Evolutionary conservation across 2,329 filamentous ascomycete species (phyloP).

Genomic region (Penicillium sp.): DNA sequence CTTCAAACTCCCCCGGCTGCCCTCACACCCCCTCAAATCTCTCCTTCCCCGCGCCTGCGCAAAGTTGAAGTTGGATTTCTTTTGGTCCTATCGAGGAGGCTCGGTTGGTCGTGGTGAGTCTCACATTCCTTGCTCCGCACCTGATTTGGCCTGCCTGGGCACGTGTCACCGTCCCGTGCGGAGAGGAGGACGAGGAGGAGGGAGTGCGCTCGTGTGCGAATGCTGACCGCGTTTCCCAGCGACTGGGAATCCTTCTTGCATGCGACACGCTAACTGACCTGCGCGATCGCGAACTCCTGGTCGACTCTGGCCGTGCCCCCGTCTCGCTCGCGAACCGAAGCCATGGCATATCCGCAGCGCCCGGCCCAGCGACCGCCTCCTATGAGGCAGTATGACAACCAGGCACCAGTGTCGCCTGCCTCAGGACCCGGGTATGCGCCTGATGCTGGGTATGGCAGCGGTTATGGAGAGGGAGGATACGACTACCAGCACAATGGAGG

Average conservation of each 20-base stretch:
- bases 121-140: conserved; percentile 1
- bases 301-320: not conserved
- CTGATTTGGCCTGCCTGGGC: conserved; percentile 1
- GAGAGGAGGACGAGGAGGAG: not conserved
- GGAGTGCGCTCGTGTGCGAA: conserved; percentile 3
- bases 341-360: conserved; percentile 43
- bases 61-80: not conserved
- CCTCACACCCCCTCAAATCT: not conserved
- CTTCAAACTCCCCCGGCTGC: not conserved
- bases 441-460: conserved; percentile 33
- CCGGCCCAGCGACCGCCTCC: conserved; percentile 37
- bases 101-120: conserved; percentile 1
- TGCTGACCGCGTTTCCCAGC: conserved; percentile 1
- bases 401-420: conserved; percentile 22
- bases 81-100: not conserved
- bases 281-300: conserved; percentile 4
- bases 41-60: not conserved
- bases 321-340: conserved; percentile 4
- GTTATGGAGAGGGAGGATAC: conserved; percentile 29
- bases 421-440: conserved; percentile 27
- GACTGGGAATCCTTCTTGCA: conserved; percentile 18
- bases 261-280: conserved; percentile 10
- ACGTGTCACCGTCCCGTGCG: conserved; percentile 10
- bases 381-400: conserved; percentile 33
- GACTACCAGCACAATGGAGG: conserved; percentile 19